Percentiles rank a stretch among this genome's conserved stretches.
Evolutionary conservation across 2,329 filamentous ascomycete species (phyloP).

Genomic region (Setomelanomma holmii): DNA sequence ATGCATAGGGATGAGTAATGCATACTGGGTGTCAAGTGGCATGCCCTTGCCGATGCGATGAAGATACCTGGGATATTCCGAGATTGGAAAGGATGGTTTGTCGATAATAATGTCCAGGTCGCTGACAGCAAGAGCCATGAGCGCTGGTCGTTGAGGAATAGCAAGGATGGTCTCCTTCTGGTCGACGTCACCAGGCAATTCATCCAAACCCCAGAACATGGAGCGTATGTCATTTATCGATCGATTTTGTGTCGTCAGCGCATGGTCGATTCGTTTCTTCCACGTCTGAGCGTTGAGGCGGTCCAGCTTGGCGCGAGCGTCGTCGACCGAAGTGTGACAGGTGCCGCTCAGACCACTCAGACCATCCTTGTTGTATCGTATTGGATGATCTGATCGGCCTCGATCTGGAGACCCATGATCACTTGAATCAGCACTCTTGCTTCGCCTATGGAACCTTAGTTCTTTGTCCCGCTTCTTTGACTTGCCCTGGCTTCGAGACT

Average conservation of each 20-base stretch:
- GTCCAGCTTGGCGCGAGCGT: conserved; percentile 78
- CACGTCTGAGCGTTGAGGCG: conserved; percentile 87
- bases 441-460: conserved; percentile 45
- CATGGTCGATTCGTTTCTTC: conserved; percentile 87
- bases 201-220: conserved; percentile 82
- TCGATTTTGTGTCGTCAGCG: conserved; percentile 71
- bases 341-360: conserved; percentile 74
- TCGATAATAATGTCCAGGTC: conserved; percentile 87
- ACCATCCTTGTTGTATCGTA: conserved; percentile 80
- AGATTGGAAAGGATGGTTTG: conserved; percentile 88
- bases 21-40: conserved; percentile 88
- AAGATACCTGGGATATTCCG: conserved; percentile 82
- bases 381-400: conserved; percentile 54
- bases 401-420: conserved; percentile 34
- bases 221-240: conserved; percentile 81
- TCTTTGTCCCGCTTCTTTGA: conserved; percentile 42
- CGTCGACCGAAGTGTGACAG: conserved; percentile 74
- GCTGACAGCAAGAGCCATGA: conserved; percentile 81
- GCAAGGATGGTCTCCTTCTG: conserved; percentile 86
- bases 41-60: conserved; percentile 95
- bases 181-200: conserved; percentile 80
- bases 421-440: conserved; percentile 47
- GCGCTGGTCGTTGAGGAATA: conserved; percentile 81
- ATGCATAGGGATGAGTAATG: conserved; percentile 87
- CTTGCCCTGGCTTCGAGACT: conserved; percentile 48